Conservation (phyloP, 306 rosid genomes). For the Quercus alba region DNA sequence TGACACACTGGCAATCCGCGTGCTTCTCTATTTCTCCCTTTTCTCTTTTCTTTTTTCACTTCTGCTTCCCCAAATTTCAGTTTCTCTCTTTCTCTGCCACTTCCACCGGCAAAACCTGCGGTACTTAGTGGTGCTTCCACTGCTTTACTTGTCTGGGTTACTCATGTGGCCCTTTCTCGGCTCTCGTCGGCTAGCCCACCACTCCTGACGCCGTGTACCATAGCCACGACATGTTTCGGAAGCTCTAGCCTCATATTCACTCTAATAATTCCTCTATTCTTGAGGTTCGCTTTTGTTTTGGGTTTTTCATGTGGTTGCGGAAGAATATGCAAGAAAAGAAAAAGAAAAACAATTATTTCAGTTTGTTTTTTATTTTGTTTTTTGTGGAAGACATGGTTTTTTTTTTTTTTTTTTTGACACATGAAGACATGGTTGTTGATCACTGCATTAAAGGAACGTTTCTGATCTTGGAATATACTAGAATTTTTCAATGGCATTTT, state of each 20-base stretch:
- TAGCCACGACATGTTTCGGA: conserved; percentile 55
- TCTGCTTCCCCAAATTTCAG: too few species aligned
- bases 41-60: too few species aligned
- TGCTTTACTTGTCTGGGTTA: conserved; percentile 72
- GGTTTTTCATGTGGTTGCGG: neutral
- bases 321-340: neutral
- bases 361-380: neutral
- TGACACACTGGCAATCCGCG: too few species aligned
- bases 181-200: conserved; percentile 49
- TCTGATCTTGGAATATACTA: neutral
- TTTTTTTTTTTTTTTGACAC: too few species aligned
- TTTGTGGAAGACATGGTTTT: neutral
- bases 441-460: neutral
- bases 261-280: conserved; percentile 68
- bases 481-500: neutral
- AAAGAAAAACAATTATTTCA: neutral
- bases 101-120: conserved; percentile 56
- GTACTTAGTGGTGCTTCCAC: conserved; percentile 62
- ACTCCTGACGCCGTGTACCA: conserved; percentile 80
- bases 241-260: conserved; percentile 59
- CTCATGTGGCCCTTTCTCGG: conserved; percentile 77
- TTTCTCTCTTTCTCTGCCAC: too few species aligned
- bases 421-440: neutral
- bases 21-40: too few species aligned
- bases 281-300: conserved; percentile 40